Conservation (phyloP, 768 basidiomycete species). For the Cyclocybe aegerita region DNA sequence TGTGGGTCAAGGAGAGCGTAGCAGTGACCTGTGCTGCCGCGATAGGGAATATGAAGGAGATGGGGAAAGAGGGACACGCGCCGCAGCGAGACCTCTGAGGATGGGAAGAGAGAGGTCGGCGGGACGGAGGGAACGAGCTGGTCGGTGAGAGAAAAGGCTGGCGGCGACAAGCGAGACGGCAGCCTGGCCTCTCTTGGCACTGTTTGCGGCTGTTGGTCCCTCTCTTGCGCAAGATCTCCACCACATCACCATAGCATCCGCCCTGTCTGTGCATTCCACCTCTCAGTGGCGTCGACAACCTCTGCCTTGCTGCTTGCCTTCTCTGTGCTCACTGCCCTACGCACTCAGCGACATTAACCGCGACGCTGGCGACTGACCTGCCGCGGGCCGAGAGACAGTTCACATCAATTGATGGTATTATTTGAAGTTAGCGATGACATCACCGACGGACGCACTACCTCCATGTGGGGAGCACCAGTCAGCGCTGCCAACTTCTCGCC, state of each 20-base stretch:
- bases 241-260: neutral
- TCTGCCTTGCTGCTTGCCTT: no score
- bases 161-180: neutral
- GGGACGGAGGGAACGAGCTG: slow-evolving; percentile 3
- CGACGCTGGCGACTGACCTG: no score
- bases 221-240: slow-evolving; percentile 2
- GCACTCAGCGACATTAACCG: no score
- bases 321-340: no score
- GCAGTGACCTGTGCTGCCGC: neutral
- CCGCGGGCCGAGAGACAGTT: no score
- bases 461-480: no score
- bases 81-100: slow-evolving; percentile 13
- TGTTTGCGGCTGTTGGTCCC: slow-evolving; percentile 20
- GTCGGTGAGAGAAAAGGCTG: slow-evolving; percentile 14
- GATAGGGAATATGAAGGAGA: neutral
- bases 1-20: neutral
- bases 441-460: no score
- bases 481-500: no score
- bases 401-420: no score
- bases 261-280: neutral
- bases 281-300: neutral
- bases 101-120: slow-evolving; percentile 9
- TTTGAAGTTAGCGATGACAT: no score
- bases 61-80: slow-evolving; percentile 5
- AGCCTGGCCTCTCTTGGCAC: slow-evolving; percentile 7